Percentiles rank a stretch among this genome's conserved stretches.
These are phyloP conservation scores for Colletotrichum camelliae DNA, from an alignment of 2,329 filamentous ascomycete species.

Conservation along the genomic window DNA sequence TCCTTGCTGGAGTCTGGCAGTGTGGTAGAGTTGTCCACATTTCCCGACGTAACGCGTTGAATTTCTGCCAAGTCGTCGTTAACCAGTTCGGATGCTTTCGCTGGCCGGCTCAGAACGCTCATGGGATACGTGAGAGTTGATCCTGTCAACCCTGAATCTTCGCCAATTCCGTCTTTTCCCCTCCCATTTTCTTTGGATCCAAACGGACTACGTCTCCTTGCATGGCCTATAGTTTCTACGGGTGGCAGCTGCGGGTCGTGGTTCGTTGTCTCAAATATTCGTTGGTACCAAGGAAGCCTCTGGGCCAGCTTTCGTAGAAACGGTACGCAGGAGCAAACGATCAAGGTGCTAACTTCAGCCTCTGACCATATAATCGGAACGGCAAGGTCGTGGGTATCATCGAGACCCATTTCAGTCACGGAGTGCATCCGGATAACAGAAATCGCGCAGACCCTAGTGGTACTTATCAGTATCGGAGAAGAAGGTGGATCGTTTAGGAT, in stretches of 20 bases:
- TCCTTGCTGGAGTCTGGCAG: background rate
- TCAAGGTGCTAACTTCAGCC: constrained; percentile 31
- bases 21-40: rapidly evolving
- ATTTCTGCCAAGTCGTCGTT: background rate
- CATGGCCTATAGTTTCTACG: background rate
- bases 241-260: background rate
- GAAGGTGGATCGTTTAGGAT: background rate
- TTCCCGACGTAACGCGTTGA: background rate
- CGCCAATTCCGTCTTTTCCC: background rate
- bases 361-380: constrained; percentile 33
- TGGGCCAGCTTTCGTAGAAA: constrained; percentile 31
- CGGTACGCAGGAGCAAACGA: constrained; percentile 35
- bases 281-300: constrained; percentile 30
- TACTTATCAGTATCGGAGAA: background rate
- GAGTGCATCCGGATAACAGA: constrained; percentile 30
- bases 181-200: background rate
- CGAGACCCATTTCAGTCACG: constrained; percentile 25
- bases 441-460: constrained; percentile 23
- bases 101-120: background rate
- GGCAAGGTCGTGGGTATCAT: constrained; percentile 27
- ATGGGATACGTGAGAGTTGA: background rate
- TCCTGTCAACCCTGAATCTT: background rate
- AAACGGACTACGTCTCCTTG: background rate
- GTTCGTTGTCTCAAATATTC: constrained; percentile 27
- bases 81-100: background rate